Percentiles rank a stretch among this genome's conserved stretches.
Evolutionary conservation across 2,329 filamentous ascomycete genomes (phyloP).

Genomic region (Aspergillus piperis): DNA sequence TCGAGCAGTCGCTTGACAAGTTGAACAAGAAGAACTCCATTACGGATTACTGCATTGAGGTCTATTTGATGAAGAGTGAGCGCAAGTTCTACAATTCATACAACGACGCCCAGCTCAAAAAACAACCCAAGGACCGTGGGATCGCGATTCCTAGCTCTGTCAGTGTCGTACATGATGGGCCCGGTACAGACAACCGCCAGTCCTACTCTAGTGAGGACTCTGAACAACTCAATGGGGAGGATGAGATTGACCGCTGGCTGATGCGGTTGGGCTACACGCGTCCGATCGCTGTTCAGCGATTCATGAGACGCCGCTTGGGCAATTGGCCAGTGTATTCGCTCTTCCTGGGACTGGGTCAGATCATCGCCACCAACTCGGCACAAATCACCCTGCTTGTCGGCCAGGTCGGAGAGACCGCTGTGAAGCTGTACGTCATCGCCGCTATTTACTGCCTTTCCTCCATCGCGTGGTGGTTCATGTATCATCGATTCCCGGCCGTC

Average conservation of each 20-base stretch:
- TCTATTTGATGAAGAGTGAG: constrained; percentile 65
- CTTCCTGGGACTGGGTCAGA: constrained; percentile 62
- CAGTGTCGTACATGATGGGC: not conserved
- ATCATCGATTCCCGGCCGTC: constrained; percentile 58
- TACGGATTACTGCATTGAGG: constrained; percentile 62
- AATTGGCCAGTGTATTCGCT: constrained; percentile 66
- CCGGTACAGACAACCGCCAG: constrained; percentile 1
- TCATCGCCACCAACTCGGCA: constrained; percentile 66
- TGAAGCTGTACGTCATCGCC: constrained; percentile 61
- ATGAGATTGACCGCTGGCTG: constrained; percentile 55
- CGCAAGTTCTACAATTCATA: constrained; percentile 65
- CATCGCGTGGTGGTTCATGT: constrained; percentile 62
- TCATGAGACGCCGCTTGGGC: constrained; percentile 57
- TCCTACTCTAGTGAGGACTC: constrained; percentile 25
- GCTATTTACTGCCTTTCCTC: constrained; percentile 60
- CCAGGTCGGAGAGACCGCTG: constrained; percentile 59
- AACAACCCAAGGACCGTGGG: not conserved
- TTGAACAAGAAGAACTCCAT: constrained; percentile 60
- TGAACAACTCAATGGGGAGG: constrained; percentile 36
- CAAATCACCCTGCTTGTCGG: constrained; percentile 68
- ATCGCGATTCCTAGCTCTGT: not conserved
- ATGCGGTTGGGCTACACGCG: constrained; percentile 57
- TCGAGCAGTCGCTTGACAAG: constrained; percentile 57
- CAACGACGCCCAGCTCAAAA: constrained; percentile 55
- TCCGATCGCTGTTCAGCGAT: constrained; percentile 56